A percentile compares a stretch with the other conserved stretches of the same genome.
These are phyloP conservation scores for Neurospora tetraspora DNA, from an alignment of 495 filamentous ascomycete species.

Conservation along the genomic window DNA sequence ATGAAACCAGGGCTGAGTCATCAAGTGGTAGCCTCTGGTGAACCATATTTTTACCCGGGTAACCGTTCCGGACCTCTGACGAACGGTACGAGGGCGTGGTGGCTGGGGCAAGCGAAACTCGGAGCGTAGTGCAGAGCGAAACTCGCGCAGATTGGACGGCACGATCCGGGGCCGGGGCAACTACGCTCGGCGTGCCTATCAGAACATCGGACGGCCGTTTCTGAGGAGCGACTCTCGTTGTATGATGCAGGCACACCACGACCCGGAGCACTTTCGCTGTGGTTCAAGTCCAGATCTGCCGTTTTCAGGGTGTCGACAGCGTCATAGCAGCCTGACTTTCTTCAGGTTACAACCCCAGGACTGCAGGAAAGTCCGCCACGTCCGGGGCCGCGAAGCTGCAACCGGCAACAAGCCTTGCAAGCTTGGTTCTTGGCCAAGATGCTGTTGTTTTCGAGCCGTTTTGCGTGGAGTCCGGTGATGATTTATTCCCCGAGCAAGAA, in stretches of 20 bases:
- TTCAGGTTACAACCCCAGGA: slow-evolving; percentile 8
- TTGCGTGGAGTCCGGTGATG: not conserved
- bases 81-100: slow-evolving; percentile 6
- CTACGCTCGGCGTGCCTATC: slow-evolving; percentile 11
- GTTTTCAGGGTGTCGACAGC: slow-evolving; percentile 6
- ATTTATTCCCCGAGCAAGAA: not conserved
- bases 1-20: slow-evolving; percentile 9
- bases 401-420: not conserved
- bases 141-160: not conserved
- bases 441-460: not conserved
- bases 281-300: slow-evolving; percentile 13
- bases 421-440: slow-evolving; percentile 3
- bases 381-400: slow-evolving; percentile 4
- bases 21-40: slow-evolving; percentile 3
- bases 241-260: slow-evolving; percentile 17
- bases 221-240: slow-evolving; percentile 9
- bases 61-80: not conserved
- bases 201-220: slow-evolving; percentile 2
- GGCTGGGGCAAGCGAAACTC: not conserved
- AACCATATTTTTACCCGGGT: not conserved
- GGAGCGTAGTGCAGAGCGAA: not conserved
- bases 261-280: slow-evolving; percentile 12
- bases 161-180: slow-evolving; percentile 6
- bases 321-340: slow-evolving; percentile 16
- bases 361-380: slow-evolving; percentile 15